Base-by-base conservation (phyloP, 345 rosid species). In the Bruguiera parviflora region DNA sequence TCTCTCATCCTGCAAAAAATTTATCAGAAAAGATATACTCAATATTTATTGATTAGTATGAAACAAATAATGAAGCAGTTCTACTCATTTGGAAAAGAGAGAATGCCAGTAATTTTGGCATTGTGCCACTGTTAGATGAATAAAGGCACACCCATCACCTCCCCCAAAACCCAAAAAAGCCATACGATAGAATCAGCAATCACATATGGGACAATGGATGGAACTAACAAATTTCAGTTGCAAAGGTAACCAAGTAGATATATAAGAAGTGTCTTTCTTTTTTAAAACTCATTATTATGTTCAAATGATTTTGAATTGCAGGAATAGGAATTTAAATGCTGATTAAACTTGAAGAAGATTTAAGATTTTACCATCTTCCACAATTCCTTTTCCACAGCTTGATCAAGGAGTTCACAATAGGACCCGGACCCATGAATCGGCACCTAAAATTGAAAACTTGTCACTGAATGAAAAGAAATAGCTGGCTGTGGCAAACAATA, bases 341-440 rank as follows among this genome's bases (percentile, higher is more conserved):
- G 65, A 29, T 52, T 9, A 65, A 52, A 69, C 18, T 56, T 61
- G 60, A 47, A 62, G 53, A 33, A 64, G 37, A 71, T 10, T 25
- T 39, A 58, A 63, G 55, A 51, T 31, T 59, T 62, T 71, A 89
- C 96, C 92, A 92, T 69, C 52, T 81, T 78, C 77, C 78, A 72
- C 84, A 65, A 70, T 88, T 88, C 80, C 84, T 82, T 76, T 75
- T 76, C 92, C 96, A 90, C 27, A 31, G 66, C 80, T 70, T 78
- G 73, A 80, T 81, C 75, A 85, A 67, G 65, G 72, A 68, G 72
- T 82, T 78, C 75, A 80, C 66, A 31, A 22, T 56, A 65, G 71
- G 61, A 77, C 60, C 80, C 49, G 81, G 61, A 77, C 91, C 85
- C 80, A 88, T 60, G 75, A 89, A 90, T 24, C 89, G 92, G 69